These are phyloP conservation scores for Fistulinella cinereoalba DNA, from an alignment of 1,284 basidiomycete genomes.

Conservation along the genomic window DNA sequence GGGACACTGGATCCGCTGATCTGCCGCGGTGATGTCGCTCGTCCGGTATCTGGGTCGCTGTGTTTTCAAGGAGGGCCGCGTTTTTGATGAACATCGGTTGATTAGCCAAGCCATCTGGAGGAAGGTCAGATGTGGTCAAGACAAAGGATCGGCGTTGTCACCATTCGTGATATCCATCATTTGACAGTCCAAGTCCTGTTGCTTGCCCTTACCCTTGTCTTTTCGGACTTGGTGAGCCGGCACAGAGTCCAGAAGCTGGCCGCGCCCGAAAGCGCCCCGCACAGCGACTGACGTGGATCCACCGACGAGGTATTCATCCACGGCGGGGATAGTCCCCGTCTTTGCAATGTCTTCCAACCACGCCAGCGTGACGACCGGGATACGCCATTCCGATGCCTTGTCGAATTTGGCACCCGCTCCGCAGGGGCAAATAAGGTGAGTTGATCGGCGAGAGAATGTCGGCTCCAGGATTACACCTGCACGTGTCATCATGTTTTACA, in stretches of 20 bases:
- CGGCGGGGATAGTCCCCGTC: slow-evolving; percentile 42
- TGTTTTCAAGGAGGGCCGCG: slow-evolving; percentile 19
- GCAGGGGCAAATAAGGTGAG: slow-evolving; percentile 72
- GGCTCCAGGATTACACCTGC: slow-evolving; percentile 58
- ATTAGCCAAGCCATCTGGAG: slow-evolving; percentile 4
- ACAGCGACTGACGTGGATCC: slow-evolving; percentile 7
- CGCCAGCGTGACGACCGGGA: slow-evolving; percentile 55
- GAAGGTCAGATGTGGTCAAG: not conserved
- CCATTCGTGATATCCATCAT: slow-evolving; percentile 40
- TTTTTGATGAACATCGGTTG: slow-evolving; percentile 23
- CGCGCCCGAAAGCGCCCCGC: not conserved
- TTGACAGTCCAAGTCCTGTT: slow-evolving; percentile 20
- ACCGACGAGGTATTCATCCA: slow-evolving; percentile 18
- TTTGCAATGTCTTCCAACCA: slow-evolving; percentile 60
- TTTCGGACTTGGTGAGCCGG: not conserved
- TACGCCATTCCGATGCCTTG: slow-evolving; percentile 71
- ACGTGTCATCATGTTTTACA: too few species aligned
- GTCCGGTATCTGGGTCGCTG: not conserved
- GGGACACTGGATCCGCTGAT: not conserved
- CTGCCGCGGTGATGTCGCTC: not conserved
- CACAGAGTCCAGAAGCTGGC: not conserved
- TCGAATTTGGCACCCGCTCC: slow-evolving; percentile 64
- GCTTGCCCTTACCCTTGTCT: slow-evolving; percentile 32
- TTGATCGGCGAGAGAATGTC: slow-evolving; percentile 59
- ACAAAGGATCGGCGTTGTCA: slow-evolving; percentile 5